Evolutionary conservation across 2,329 filamentous ascomycete genomes (phyloP).

Genomic region (Epichloe typhina): DNA sequence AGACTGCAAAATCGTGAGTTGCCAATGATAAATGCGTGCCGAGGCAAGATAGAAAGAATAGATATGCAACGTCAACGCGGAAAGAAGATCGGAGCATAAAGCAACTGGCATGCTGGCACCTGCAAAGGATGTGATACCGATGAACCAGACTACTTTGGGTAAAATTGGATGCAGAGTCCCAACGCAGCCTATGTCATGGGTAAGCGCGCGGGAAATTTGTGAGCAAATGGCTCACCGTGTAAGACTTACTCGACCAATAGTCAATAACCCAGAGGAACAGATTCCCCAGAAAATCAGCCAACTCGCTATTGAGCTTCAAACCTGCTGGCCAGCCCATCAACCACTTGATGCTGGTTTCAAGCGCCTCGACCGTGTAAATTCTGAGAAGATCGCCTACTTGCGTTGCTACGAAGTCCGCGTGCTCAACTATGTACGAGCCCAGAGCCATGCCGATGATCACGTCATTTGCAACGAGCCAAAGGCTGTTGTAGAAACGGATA

Average conservation of each 20-base stretch:
- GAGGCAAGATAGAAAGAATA: constrained; percentile 97
- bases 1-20: constrained; percentile 88
- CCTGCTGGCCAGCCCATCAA: constrained; percentile 92
- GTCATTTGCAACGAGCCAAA: constrained; percentile 97
- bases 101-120: constrained; percentile 96
- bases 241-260: constrained; percentile 70
- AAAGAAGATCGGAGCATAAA: constrained; percentile 86
- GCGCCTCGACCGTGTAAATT: constrained; percentile 74
- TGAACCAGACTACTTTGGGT: constrained; percentile 79
- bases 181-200: constrained; percentile 51
- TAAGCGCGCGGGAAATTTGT: constrained; percentile 7
- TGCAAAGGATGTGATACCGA: constrained; percentile 88
- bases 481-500: constrained; percentile 95
- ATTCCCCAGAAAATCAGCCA: constrained; percentile 88
- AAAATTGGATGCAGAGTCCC: constrained; percentile 63
- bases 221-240: neutral
- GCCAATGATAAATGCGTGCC: constrained; percentile 96
- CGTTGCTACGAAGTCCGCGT: constrained; percentile 69
- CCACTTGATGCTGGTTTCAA: constrained; percentile 86
- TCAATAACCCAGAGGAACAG: constrained; percentile 98
- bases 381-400: constrained; percentile 65
- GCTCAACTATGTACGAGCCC: constrained; percentile 94
- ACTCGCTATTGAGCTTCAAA: constrained; percentile 85
- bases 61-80: constrained; percentile 84
- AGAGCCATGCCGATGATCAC: constrained; percentile 96